Conservation (phyloP, 2,329 filamentous ascomycete species). For the Exophiala spinifera region DNA sequence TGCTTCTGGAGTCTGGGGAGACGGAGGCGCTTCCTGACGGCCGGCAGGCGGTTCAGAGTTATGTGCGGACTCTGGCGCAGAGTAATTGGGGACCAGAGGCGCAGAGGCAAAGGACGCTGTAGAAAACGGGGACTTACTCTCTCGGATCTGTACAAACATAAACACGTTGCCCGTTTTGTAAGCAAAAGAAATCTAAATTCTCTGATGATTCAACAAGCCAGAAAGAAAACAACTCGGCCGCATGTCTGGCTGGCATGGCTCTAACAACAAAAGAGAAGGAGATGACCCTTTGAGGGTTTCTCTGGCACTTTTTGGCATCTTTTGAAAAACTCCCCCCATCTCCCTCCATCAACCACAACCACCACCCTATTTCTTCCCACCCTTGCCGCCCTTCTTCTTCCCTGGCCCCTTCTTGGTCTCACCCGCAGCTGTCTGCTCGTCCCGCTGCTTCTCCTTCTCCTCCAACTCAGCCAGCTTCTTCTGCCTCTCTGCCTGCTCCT, state of each 20-base stretch:
- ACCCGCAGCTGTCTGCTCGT: not conserved
- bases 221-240: too few species aligned
- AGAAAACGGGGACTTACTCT: not conserved
- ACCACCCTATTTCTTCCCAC: not conserved
- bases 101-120: slow-evolving; percentile 12
- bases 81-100: slow-evolving; percentile 1
- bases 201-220: too few species aligned
- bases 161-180: not conserved
- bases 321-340: not conserved
- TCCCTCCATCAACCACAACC: not conserved
- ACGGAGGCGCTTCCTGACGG: slow-evolving; percentile 28
- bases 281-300: too few species aligned
- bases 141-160: not conserved
- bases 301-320: not conserved
- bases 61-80: slow-evolving; percentile 13
- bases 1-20: slow-evolving; percentile 49
- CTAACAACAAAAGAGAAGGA: not conserved
- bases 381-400: not conserved
- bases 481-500: slow-evolving; percentile 8
- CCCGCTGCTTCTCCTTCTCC: not conserved
- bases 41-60: slow-evolving; percentile 21
- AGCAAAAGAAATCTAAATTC: too few species aligned
- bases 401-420: not conserved
- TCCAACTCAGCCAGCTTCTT: not conserved
- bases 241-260: not conserved